phyloP scores from a whole-genome alignment of 768 basidiomycete genomes.

The Tricholoma matsutake region DNA sequence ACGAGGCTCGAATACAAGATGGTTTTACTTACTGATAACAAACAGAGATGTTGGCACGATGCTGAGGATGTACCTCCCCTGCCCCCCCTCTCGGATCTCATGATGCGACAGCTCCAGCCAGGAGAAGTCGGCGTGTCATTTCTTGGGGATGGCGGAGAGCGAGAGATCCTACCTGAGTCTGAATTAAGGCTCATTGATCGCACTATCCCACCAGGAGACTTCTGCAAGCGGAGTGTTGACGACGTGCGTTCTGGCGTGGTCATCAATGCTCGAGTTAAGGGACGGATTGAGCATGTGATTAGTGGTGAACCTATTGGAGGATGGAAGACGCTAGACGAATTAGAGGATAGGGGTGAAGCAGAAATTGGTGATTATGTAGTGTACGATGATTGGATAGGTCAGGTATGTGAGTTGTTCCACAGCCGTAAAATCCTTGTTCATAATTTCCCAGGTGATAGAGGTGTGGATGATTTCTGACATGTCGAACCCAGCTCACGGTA shows the following conservation, averaged over 20 bases:
- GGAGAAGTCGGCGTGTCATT: constrained; percentile 86
- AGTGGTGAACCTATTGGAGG: constrained; percentile 54
- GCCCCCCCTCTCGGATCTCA: constrained; percentile 52
- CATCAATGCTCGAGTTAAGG: constrained; percentile 55
- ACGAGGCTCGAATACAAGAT: neutral
- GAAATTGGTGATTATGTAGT: constrained; percentile 82
- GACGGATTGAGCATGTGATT: constrained; percentile 74
- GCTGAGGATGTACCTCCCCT: constrained; percentile 63
- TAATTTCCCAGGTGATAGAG: constrained; percentile 62
- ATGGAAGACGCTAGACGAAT: constrained; percentile 59
- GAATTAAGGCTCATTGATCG: constrained; percentile 73
- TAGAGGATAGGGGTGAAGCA: constrained; percentile 55
- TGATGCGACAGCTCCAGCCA: constrained; percentile 68
- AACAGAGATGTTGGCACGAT: constrained; percentile 86
- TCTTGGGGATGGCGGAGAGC: constrained; percentile 43
- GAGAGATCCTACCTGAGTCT: constrained; percentile 71
- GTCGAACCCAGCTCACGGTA: constrained; percentile 7
- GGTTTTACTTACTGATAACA: neutral
- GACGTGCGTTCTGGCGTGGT: constrained; percentile 78
- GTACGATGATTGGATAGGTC: constrained; percentile 86
- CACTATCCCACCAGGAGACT: constrained; percentile 72
- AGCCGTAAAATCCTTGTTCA: neutral
- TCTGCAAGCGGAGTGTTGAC: constrained; percentile 75
- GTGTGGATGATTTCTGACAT: constrained; percentile 36
- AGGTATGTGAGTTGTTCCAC: constrained; percentile 46